Percentiles rank a stretch among this genome's conserved stretches.
Conservation (phyloP, 2,329 filamentous ascomycete species). For the Stromatinia cepivora region DNA sequence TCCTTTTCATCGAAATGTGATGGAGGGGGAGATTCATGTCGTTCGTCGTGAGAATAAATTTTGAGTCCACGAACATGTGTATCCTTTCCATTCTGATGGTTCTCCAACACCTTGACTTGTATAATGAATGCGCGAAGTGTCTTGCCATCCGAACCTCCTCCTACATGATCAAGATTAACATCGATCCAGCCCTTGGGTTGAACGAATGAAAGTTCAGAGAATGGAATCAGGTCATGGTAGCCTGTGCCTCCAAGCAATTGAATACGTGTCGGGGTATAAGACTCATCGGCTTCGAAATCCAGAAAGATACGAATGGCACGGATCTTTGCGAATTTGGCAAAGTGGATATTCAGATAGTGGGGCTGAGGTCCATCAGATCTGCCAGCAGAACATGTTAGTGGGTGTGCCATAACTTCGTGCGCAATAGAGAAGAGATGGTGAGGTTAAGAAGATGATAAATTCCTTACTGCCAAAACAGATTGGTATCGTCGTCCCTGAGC, state of each 20-base stretch:
- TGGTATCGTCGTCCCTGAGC: slow-evolving; percentile 70
- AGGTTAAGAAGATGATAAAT: not conserved
- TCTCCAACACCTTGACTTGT: slow-evolving; percentile 88
- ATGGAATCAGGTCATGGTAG: slow-evolving; percentile 87
- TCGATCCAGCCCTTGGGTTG: slow-evolving; percentile 89
- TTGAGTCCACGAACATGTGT: slow-evolving; percentile 95
- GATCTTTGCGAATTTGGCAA: slow-evolving; percentile 79
- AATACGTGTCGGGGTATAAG: slow-evolving; percentile 94
- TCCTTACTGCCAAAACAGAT: slow-evolving; percentile 75
- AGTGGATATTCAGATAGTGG: slow-evolving; percentile 80
- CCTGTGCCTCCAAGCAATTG: slow-evolving; percentile 86
- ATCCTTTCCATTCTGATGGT: slow-evolving; percentile 98
- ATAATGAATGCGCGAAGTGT: slow-evolving; percentile 86
- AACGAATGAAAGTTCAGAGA: slow-evolving; percentile 75
- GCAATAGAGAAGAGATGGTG: not conserved
- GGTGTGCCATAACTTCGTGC: not conserved
- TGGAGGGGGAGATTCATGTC: slow-evolving; percentile 30
- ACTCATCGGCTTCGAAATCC: slow-evolving; percentile 91
- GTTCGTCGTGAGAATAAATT: slow-evolving; percentile 60
- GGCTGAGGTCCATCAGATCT: slow-evolving; percentile 83
- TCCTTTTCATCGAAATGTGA: slow-evolving; percentile 24
- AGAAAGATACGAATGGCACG: slow-evolving; percentile 79
- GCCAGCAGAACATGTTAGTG: not conserved
- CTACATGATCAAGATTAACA: slow-evolving; percentile 68
- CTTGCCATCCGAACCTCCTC: slow-evolving; percentile 59